Conservation (phyloP, 2,329 filamentous ascomycete species). For the Diplodia seriata region DNA sequence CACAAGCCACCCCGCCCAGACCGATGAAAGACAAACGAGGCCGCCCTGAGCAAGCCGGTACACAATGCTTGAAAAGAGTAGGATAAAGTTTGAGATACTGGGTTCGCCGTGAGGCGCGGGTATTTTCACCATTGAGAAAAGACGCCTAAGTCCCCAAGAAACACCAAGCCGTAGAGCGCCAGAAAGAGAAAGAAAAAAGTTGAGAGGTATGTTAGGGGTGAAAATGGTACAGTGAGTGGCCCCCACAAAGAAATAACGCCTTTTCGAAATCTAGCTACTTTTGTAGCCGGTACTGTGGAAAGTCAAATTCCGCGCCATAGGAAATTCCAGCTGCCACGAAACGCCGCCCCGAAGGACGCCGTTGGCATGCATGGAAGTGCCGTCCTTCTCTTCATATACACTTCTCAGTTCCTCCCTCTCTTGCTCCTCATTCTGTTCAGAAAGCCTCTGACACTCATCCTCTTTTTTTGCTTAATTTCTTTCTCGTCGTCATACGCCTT, state of each 20-base stretch:
- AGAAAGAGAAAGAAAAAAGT: background rate
- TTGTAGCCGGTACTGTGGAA: background rate
- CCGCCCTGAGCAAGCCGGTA: background rate
- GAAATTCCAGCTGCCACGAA: background rate
- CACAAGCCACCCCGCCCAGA: background rate
- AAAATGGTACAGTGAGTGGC: constrained; percentile 16
- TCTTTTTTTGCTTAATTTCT: constrained; percentile 23
- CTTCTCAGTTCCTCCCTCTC: constrained; percentile 5
- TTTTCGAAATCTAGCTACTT: background rate
- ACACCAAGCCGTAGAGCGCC: background rate
- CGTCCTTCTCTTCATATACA: background rate
- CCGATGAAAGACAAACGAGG: background rate
- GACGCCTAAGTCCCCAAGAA: background rate
- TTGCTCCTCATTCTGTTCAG: constrained; percentile 30
- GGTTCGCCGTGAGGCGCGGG: constrained; percentile 11
- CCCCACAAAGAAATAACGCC: constrained; percentile 4
- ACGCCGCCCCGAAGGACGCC: background rate
- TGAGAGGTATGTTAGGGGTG: background rate
- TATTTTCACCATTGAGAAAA: constrained; percentile 18
- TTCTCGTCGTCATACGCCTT: constrained; percentile 17
- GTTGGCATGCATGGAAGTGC: background rate
- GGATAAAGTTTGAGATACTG: background rate
- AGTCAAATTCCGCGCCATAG: background rate
- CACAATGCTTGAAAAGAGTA: background rate
- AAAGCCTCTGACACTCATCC: constrained; percentile 28